These are phyloP conservation scores for Aspergillus hiratsukae DNA, from an alignment of 2,329 filamentous ascomycete species.

Conservation along the genomic window DNA sequence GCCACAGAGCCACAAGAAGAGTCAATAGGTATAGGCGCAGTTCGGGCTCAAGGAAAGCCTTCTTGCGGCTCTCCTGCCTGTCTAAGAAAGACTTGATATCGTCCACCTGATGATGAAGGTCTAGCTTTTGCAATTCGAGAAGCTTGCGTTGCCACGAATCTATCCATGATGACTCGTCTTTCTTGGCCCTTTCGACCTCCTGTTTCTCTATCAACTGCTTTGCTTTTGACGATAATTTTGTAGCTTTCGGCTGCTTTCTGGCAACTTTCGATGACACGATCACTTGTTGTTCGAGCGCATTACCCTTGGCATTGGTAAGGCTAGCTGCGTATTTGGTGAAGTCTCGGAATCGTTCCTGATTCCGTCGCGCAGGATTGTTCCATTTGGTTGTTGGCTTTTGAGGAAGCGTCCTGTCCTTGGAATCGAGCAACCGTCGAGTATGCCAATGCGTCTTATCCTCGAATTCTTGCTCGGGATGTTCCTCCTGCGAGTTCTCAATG, in stretches of 20 bases:
- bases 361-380: conserved; percentile 20
- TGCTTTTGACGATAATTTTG: neutral
- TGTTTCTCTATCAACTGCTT: neutral
- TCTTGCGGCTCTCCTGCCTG: neutral
- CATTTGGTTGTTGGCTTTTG: conserved; percentile 7
- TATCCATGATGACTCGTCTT: neutral
- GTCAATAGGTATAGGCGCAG: conserved; percentile 1
- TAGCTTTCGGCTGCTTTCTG: neutral
- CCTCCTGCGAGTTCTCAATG: conserved; percentile 2
- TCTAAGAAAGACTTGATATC: neutral
- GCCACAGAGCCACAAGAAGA: neutral
- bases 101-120: neutral
- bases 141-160: neutral
- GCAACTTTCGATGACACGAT: neutral
- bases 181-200: neutral
- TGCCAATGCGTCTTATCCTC: conserved; percentile 26
- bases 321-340: conserved; percentile 65
- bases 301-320: conserved; percentile 54
- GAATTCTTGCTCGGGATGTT: conserved; percentile 11
- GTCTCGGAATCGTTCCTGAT: conserved; percentile 63
- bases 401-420: conserved; percentile 14
- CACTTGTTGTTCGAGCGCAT: neutral
- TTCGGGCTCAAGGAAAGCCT: neutral
- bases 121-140: neutral
- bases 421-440: conserved; percentile 22